Base-by-base conservation (phyloP, 495 filamentous ascomycete genomes). In the Lasiosphaeria hispida region DNA sequence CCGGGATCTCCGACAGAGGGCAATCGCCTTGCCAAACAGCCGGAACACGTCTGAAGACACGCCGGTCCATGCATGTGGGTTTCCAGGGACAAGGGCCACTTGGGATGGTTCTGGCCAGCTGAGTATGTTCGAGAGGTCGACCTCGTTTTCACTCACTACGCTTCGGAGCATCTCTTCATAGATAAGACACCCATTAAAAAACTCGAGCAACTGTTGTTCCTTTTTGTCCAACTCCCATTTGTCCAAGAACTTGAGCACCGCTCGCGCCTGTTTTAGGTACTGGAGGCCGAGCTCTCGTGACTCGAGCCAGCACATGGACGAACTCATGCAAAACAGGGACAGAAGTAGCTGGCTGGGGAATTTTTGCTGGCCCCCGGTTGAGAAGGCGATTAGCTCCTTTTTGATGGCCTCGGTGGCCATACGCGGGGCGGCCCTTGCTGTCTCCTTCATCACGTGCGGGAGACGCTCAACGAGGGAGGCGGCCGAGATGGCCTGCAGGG, bases 91-190 rank as follows among this genome's bases (percentile, higher is more conserved):
- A 0, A 66, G 55, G 0, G 69, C 52, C 1, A 50, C 40, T 13
- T 49, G 33, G 2, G 53, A 8, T 10, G 65, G 65, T 15, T 72
- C 69, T 11, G 67, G 63, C 69, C 67, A 72, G 56, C 69, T 72
- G 38, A 72, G 69, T 65, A 72, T 69, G 30, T 70, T 58, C 18
- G 57, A 35, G 10, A 62, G 55, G 56, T 72, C 69, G 39, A 59
- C 40, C 2, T 72, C 69, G 13, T 72, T 63, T 10, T 72, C 67
- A 42, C 65, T 70, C n/a, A 70, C 69, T 4, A 72, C 69, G 43
- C 69, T 70, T 9, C 67, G 61, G 8, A 72, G 67, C 65, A 70
- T 70, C 42, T 70, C 69, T 35, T 72, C 69, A 47, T 72, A 72
- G 34, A 72, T 59, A 0, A 72, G 63, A 11, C 69, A 72, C n/a